These are phyloP conservation scores for Fusarium xyrophilum DNA, from an alignment of 2,329 filamentous ascomycete genomes.

Conservation along the genomic window DNA sequence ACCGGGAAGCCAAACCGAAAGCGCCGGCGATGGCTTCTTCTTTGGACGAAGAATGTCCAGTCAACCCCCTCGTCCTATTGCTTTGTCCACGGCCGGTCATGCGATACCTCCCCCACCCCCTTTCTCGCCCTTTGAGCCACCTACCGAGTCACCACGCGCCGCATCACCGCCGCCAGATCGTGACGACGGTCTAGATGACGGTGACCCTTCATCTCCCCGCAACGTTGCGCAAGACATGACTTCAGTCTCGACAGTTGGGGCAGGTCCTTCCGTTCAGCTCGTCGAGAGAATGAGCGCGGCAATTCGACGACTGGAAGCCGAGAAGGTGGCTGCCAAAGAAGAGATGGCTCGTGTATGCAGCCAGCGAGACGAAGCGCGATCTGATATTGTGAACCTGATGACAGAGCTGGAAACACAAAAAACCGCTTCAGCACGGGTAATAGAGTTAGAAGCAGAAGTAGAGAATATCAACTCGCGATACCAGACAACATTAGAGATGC, in stretches of 20 bases:
- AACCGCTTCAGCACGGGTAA: constrained; percentile 64
- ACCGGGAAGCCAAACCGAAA: constrained; percentile 58
- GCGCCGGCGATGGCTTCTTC: constrained; percentile 49
- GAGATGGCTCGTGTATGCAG: constrained; percentile 79
- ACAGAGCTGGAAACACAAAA: constrained; percentile 79
- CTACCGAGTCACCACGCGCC: constrained; percentile 46
- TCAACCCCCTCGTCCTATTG: constrained; percentile 55
- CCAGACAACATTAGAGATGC: constrained; percentile 88
- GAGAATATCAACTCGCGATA: constrained; percentile 76
- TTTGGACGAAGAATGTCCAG: constrained; percentile 58
- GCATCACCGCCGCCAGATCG: constrained; percentile 53
- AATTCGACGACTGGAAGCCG: constrained; percentile 87
- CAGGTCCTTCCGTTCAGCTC: constrained; percentile 91
- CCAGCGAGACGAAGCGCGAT: constrained; percentile 92
- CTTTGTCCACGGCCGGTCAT: constrained; percentile 49
- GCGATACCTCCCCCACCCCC: constrained; percentile 48
- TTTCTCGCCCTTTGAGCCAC: constrained; percentile 57
- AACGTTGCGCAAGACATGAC: constrained; percentile 83
- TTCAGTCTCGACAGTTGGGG: constrained; percentile 86
- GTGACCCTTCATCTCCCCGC: constrained; percentile 63
- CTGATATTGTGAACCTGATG: constrained; percentile 90
- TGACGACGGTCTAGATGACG: constrained; percentile 60
- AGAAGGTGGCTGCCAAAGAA: constrained; percentile 88
- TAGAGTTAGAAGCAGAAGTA: constrained; percentile 72
- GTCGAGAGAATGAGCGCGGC: constrained; percentile 96